phyloP scores from a whole-genome alignment of 768 basidiomycete species.

The Albatrellus ellisii region DNA sequence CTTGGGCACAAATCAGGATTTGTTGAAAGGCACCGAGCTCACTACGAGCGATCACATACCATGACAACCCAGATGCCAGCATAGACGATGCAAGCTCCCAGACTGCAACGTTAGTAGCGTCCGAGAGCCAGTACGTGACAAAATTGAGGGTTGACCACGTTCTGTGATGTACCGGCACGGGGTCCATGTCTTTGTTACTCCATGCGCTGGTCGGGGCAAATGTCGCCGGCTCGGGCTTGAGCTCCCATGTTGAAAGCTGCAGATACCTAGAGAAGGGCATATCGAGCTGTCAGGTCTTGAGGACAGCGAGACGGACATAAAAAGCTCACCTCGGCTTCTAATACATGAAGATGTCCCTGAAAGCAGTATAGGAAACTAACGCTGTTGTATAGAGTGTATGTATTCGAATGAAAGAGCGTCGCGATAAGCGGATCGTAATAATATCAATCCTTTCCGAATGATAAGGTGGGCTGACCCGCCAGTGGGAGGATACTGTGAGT shows the following conservation, averaged over 20 bases:
- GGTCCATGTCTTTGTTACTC: slow-evolving; percentile 71
- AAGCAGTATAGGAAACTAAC: too few species aligned
- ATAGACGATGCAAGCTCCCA: slow-evolving; percentile 63
- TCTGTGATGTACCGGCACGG: slow-evolving; percentile 42
- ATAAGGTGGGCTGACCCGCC: too few species aligned
- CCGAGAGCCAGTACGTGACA: slow-evolving; percentile 41
- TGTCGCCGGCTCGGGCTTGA: slow-evolving; percentile 37
- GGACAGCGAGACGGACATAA: too few species aligned
- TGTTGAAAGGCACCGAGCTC: not conserved
- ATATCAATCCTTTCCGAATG: too few species aligned
- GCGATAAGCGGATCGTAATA: too few species aligned
- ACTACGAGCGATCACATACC: slow-evolving; percentile 21
- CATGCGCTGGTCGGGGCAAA: slow-evolving; percentile 48
- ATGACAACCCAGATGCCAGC: slow-evolving; percentile 63
- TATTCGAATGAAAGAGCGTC: too few species aligned
- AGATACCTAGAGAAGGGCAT: too few species aligned
- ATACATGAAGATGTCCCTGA: too few species aligned
- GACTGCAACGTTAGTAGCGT: slow-evolving; percentile 18
- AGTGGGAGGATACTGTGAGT: too few species aligned
- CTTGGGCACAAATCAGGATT: slow-evolving; percentile 21
- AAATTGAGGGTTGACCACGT: slow-evolving; percentile 65
- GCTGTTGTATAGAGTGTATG: too few species aligned
- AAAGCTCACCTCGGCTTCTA: too few species aligned
- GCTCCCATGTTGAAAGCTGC: slow-evolving; percentile 31
- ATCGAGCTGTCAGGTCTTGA: too few species aligned